phyloP scores from a whole-genome alignment of 2,329 filamentous ascomycete genomes.

The Xylariaceae sp. region DNA sequence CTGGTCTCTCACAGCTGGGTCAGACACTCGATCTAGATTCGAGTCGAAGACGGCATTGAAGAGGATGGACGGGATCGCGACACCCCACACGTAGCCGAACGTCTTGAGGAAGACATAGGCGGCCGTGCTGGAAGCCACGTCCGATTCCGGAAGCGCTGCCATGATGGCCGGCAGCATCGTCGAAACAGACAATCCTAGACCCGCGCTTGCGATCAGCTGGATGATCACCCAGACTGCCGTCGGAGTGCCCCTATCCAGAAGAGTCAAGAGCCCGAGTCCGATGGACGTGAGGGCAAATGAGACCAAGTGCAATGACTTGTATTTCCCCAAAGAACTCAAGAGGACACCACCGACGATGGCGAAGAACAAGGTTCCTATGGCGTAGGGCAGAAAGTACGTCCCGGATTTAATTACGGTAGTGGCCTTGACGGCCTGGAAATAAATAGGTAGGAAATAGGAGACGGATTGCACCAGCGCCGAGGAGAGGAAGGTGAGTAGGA shows the following conservation, averaged over 20 bases:
- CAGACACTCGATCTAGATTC: constrained; percentile 10
- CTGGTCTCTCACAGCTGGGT: constrained; percentile 4
- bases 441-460: constrained; percentile 35
- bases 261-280: constrained; percentile 36
- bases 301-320: constrained; percentile 29
- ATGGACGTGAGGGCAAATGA: constrained; percentile 35
- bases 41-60: constrained; percentile 25
- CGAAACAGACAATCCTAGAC: constrained; percentile 32
- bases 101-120: constrained; percentile 36
- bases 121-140: constrained; percentile 27
- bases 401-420: constrained; percentile 23
- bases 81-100: constrained; percentile 38
- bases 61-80: constrained; percentile 33
- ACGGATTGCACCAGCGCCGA: constrained; percentile 29
- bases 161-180: constrained; percentile 36
- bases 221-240: constrained; percentile 31
- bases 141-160: constrained; percentile 24
- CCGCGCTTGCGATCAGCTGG: constrained; percentile 31
- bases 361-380: no score
- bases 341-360: no score
- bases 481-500: constrained; percentile 30
- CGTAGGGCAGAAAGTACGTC: constrained; percentile 20
- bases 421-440: constrained; percentile 34
- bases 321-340: no score
- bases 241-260: constrained; percentile 28